Percentiles rank a stretch among this genome's conserved stretches.
Conservation (phyloP, 2,329 filamentous ascomycete species). For the Arthrobotrys musiformis region DNA sequence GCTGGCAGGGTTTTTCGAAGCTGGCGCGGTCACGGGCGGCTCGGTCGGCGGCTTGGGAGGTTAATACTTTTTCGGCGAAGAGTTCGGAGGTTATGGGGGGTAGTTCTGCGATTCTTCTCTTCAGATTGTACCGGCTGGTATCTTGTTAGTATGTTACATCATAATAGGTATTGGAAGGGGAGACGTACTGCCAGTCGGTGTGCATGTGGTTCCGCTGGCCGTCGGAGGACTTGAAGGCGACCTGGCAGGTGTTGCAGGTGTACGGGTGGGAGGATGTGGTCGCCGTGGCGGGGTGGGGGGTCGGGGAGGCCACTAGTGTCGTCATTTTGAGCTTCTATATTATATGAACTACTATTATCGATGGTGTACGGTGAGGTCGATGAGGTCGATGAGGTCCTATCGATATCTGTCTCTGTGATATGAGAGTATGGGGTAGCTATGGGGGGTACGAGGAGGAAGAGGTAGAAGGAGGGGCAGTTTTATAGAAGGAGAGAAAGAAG, state of each 20-base stretch:
- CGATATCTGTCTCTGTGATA: no score
- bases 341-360: neutral
- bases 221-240: constrained; percentile 93
- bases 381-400: neutral
- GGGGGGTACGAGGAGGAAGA: neutral
- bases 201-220: constrained; percentile 96
- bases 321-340: constrained; percentile 25
- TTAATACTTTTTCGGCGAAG: constrained; percentile 94
- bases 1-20: constrained; percentile 83
- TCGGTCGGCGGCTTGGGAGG: constrained; percentile 83
- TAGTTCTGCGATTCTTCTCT: constrained; percentile 88
- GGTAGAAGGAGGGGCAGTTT: neutral
- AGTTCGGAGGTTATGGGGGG: constrained; percentile 90
- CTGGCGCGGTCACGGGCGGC: constrained; percentile 88
- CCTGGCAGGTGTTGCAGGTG: constrained; percentile 97
- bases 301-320: constrained; percentile 47
- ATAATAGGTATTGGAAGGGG: neutral
- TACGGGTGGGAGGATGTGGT: constrained; percentile 75
- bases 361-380: neutral
- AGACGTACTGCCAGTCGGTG: constrained; percentile 93
- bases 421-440: no score
- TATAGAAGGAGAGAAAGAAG: neutral
- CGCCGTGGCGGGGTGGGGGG: constrained; percentile 29
- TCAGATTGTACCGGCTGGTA: constrained; percentile 88
- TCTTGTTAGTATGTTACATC: neutral